These are phyloP conservation scores for Cryphonectria carpinicola DNA, from an alignment of 2,329 filamentous ascomycete species.

Conservation along the genomic window DNA sequence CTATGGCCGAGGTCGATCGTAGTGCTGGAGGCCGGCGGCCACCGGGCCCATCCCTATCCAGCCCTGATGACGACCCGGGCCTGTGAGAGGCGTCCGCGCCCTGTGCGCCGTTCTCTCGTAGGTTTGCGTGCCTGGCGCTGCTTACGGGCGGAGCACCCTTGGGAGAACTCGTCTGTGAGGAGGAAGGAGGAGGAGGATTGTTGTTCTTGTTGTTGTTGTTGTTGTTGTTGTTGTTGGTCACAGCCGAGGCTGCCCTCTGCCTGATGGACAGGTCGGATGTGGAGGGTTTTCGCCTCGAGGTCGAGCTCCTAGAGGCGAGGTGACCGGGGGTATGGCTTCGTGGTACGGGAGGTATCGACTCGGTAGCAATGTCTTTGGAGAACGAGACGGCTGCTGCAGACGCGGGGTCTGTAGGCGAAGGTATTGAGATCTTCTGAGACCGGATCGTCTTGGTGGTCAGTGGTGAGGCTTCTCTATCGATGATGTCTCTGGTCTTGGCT, in stretches of 20 bases:
- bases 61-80: constrained; percentile 34
- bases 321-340: constrained; percentile 67
- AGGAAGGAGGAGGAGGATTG: constrained; percentile 32
- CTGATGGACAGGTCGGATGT: constrained; percentile 56
- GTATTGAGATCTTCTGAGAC: constrained; percentile 55
- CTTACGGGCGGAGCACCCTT: constrained; percentile 25
- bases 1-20: constrained; percentile 59
- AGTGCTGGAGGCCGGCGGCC: constrained; percentile 49
- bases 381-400: constrained; percentile 30
- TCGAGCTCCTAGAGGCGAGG: constrained; percentile 61
- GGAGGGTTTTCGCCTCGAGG: constrained; percentile 50
- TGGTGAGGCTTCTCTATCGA: constrained; percentile 39
- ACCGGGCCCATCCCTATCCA: constrained; percentile 35
- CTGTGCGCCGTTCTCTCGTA: constrained; percentile 32
- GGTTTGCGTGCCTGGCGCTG: constrained; percentile 23
- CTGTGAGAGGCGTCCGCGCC: constrained; percentile 35
- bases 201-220: too few relatives aligned
- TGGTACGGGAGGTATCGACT: constrained; percentile 42
- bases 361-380: constrained; percentile 38
- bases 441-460: constrained; percentile 52
- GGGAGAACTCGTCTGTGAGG: constrained; percentile 31
- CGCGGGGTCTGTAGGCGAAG: constrained; percentile 39
- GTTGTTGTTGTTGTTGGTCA: constrained; percentile 36
- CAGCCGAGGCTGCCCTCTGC: constrained; percentile 54
- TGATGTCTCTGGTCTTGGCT: constrained; percentile 34